Evolutionary conservation across 257 asterid genomes (phyloP), one percentile per base, ranked within the genome.

Genomic region (Jacaranda mimosifolia): DNA sequence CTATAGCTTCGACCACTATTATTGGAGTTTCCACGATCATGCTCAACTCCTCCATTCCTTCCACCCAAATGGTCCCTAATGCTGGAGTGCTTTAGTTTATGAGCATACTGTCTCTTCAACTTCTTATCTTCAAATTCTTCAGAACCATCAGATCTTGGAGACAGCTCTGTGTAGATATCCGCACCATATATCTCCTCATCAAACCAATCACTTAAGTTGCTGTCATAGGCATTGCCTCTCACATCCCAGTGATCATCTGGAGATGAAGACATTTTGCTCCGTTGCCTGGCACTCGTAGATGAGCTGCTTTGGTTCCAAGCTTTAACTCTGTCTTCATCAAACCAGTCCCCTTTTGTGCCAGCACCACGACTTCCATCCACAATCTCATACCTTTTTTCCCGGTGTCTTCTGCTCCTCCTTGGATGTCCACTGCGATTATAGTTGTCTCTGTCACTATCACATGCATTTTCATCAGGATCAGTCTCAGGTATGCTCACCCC

Each of bases 241-340:
- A 65, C 79, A 79, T 78, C 80, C 85, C 68, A 53, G 70, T 11
- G 78, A 78, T 82, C 91, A 52, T 80, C 83, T 43, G 84, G 77
- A 45, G 88, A 83, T 71, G 62, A 45, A 69, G 84, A 70, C 51
- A 42, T 69, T 66, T 73, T 68, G 38, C 75, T 40, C 63, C 35
- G 70, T 18, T 62, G 72, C 46, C 83, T 79, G 19, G 67, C 69
- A 42, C 63, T 48, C 19, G 48, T 70, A 49, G 60, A 17, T 52
- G 48, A 63, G 64, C 51, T 70, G 38, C 46, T 80, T 39, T 53
- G 76, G 59, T 21, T 59, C 26, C 7, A 43, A 36, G 66, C 40
- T 68, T 55, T 68, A 14, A 56, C 19, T 39, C 70, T 36, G 13
- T 19, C 75, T 67, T 83, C 85, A 46, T 53, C 68, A 14, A 73